Evolutionary conservation across 2,329 filamentous ascomycete species (phyloP), one percentile per base, ranked within the genome.

Genomic region (Biscogniauxia marginata): DNA sequence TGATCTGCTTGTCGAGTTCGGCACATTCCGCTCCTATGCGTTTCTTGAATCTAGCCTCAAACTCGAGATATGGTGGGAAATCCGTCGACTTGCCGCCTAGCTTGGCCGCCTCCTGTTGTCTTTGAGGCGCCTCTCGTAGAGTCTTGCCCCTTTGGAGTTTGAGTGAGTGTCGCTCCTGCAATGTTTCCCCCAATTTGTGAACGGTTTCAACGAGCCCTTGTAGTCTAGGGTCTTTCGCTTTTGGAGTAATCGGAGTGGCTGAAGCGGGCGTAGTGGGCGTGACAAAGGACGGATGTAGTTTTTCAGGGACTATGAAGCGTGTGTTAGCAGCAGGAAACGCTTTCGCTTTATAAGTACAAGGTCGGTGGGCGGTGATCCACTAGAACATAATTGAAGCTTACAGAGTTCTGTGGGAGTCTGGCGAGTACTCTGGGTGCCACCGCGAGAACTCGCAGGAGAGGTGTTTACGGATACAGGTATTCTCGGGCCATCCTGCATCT

Each of bases 151-250:
- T 50, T 4, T 53, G 57, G 6, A 55, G 18, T 24, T 51, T 54
- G 13, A 62, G 47, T 8, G 53, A n/a, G 7, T 49, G 52, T 25
- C 54, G 56, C 21, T 62, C 55, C 34, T 60, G 53, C 3, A 30
- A 45, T 13, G 22, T 44, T 21, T 65, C 60, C 19, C 39, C 49
- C 39, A 54, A 58, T 21, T 57, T 56, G 47, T 39, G 57, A 6
- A 30, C 13, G 20, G 18, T 13, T 30, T 45, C 49, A 19, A 46
- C 9, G 3, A 63, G 19, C 34, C 55, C 58, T 57, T 70, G 67
- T 4, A 67, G 46, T n/a, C 58, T 56, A 16, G 64, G 59, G 46
- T 70, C 60, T 45, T 62, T 64, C 19, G 62, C 57, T 44, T 62
- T 65, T 5, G 65, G 63, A 11, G 60, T 50, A 23, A 8, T 45